Evolutionary conservation across 75 land plant species (phyloP), one percentile per base, ranked within the genome.

Genomic region (Pinus tabuliformis): DNA sequence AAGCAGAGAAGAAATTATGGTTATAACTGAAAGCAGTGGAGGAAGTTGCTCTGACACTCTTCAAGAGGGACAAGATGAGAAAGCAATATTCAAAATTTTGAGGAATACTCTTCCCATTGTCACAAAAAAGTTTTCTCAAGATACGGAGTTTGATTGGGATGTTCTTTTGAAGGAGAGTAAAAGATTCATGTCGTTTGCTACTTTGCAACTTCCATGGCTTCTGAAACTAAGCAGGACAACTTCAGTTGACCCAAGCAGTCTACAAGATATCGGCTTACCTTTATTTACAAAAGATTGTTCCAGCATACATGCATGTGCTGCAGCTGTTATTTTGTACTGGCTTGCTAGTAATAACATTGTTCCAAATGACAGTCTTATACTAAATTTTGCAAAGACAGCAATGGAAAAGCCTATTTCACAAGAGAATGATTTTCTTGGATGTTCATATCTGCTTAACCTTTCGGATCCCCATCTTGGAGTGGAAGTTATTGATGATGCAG

Each of bases 121-220:
- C 77, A 84, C 80, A 39, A 76, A 77, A 75, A 80, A 77, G 45
- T 61, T 84, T 52, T 71, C 79, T 59, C 33, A 49, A 49, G 54
- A 49, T 45, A 6, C 26, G n/a, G 82, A 72, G 57, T 72, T 62
- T 33, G 76, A 58, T 60, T 85, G 87, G 89, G 92, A 93, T 30
- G 22, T 65, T 24, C 64, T 82, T 73, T 58, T 84, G 49, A 59
- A 42, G 52, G 95, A 90, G 66, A 86, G 86, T 78, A 83, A 78
- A 37, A 92, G 89, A 76, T 11, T 84, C 75, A 54, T 80, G 62
- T 74, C 80, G 3, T 92, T 90, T 87, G 92, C 88, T 80, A 81
- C 81, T 37, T 70, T 82, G 42, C 83, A 93, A 54, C 86, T 96
- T 68, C 94, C 95, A 13, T 90, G 91, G 96, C 84, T 96, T 78